Conservation (phyloP, 345 rosid genomes). For the Bruguiera gymnorhiza region DNA sequence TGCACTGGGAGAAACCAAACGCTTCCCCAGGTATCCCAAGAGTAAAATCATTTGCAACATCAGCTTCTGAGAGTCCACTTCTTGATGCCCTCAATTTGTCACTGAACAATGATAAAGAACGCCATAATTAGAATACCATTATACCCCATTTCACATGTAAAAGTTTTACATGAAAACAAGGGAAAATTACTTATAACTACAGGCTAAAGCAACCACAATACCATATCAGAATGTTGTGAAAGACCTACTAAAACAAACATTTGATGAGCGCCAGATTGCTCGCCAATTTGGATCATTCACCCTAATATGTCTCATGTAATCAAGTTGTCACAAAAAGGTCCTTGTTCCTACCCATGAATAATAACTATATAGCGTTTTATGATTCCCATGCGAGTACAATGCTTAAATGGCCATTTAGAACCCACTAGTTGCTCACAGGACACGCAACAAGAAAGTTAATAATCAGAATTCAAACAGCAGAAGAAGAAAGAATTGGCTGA, state of each 20-base stretch:
- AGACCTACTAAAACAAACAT: neutral
- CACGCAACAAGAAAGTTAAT: conserved; percentile 1
- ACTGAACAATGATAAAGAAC: conserved; percentile 33
- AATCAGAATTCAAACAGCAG: conserved; percentile 1
- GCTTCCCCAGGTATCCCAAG: conserved; percentile 69
- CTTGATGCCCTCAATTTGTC: conserved; percentile 67
- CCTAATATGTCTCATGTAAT: too few relatives aligned
- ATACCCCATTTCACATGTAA: neutral
- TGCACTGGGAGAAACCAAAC: conserved; percentile 70
- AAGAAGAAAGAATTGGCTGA: neutral
- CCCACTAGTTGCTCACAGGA: conserved; percentile 4
- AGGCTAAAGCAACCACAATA: neutral
- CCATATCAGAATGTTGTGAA: neutral
- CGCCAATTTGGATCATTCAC: neutral
- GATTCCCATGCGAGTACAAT: neutral
- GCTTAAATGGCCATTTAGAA: neutral
- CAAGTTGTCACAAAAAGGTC: too few relatives aligned
- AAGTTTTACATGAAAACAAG: neutral
- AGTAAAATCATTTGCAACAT: conserved; percentile 65
- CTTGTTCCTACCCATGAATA: too few relatives aligned
- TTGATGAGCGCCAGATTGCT: neutral
- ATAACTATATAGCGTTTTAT: too few relatives aligned
- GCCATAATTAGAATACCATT: neutral
- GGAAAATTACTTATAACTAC: neutral
- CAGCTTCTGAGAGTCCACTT: conserved; percentile 72